Evolutionary conservation across 1,139 yeast genomes (phyloP), one percentile per base, ranked within the genome.

Genomic region (Taphrina communis): DNA sequence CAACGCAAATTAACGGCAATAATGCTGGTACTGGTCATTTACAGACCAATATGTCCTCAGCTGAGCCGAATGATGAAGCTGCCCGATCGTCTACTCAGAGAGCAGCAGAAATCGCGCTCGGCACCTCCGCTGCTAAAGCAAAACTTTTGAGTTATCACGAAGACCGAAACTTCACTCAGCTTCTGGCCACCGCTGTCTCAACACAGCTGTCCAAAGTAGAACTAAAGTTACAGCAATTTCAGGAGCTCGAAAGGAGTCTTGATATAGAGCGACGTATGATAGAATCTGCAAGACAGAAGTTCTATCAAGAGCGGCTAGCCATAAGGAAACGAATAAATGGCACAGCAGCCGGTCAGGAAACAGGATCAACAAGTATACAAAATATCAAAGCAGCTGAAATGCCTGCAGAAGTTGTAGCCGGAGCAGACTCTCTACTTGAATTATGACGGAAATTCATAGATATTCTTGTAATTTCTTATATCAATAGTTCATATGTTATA

Each of bases 131-230:
- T 5, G 89, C 94, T 0, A 85, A 97, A 72, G 84, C 97, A 50
- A 94, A 89, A 75, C 84, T 90, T 48, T 88, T 93, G 79, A 91
- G 96, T 14, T 85, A 87, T 19, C 87, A 85, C 75, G 95, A 92
- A 76, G 97, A 92, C 75, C 82, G 94, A 69, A 91, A 89, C 75
- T 77, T 80, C 77, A 76, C 78, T 66, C 74, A 78, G 53, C 77
- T 78, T 65, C 79, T 78, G 68, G 85, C 91, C 86, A 82, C 86
- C 72, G 84, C 93, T 62, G 83, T 91, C 48, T 88, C 89, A 74
- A 86, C 87, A 63, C 92, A 92, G 78, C 76, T 89, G 73, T 83
- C 86, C 69, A 89, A 92, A 75, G 82, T 93, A 60, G 95, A 92
- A 72, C 78, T 90, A 73, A 94, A 95, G 78, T 78, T 94, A 73